Percentiles rank a stretch among this genome's conserved stretches.
Evolutionary conservation across 2,329 filamentous ascomycete species (phyloP).

Genomic region (Exophiala aquamarina): DNA sequence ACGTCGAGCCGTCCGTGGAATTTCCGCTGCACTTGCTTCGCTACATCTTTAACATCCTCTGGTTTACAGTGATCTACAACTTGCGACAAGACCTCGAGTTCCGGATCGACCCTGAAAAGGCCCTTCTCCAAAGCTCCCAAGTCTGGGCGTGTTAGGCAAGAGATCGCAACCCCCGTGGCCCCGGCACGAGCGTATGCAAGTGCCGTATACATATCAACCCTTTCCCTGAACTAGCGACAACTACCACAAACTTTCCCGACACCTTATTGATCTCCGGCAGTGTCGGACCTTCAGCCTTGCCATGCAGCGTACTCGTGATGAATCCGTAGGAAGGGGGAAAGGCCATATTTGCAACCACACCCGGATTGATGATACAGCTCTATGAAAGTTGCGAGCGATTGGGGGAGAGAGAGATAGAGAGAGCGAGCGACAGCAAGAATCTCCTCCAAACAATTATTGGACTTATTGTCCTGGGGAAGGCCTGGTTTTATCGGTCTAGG

Average conservation of each 20-base stretch:
- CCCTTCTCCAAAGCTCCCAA: constrained; percentile 23
- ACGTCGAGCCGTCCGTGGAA: constrained; percentile 35
- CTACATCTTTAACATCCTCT: constrained; percentile 32
- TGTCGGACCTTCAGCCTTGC: constrained; percentile 19
- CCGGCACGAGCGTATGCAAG: constrained; percentile 35
- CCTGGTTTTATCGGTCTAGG: too few relatives aligned
- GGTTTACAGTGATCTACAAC: constrained; percentile 24
- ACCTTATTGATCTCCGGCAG: constrained; percentile 20
- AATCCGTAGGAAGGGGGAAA: constrained; percentile 9
- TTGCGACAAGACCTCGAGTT: constrained; percentile 32
- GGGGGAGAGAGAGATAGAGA: neutral
- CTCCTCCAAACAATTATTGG: too few relatives aligned
- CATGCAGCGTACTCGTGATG: constrained; percentile 16
- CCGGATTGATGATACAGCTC: too few relatives aligned
- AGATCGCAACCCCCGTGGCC: constrained; percentile 39
- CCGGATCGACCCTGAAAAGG: constrained; percentile 29
- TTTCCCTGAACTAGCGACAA: constrained; percentile 39
- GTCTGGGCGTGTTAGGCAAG: constrained; percentile 30
- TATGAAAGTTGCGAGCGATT: neutral
- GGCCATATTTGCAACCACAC: too few relatives aligned
- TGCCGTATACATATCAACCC: constrained; percentile 38
- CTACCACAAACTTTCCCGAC: constrained; percentile 26
- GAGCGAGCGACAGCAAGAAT: neutral
- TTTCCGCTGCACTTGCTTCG: constrained; percentile 27
- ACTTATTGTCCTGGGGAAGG: too few relatives aligned